These are phyloP conservation scores for Haematococcus lacustris DNA, from an alignment of 139 green algal species.

Conservation along the genomic window DNA sequence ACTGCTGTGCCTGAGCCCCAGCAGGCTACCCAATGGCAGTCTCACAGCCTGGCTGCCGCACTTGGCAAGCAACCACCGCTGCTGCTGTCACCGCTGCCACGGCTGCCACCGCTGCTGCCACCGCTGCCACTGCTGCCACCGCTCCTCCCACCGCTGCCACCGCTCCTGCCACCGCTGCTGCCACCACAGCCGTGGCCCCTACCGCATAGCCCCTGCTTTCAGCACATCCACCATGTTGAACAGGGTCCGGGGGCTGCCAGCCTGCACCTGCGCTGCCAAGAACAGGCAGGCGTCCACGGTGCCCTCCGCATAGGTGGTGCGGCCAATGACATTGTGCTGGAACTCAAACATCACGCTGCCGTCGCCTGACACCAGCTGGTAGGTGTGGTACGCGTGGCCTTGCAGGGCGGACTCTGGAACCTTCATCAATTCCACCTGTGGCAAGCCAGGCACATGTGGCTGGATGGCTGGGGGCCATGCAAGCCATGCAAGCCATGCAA, in stretches of 20 bases:
- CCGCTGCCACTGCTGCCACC: too few species aligned
- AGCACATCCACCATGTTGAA: constrained; percentile 99
- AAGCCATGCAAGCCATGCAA: too few species aligned
- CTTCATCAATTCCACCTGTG: constrained; percentile 28
- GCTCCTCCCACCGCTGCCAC: too few species aligned
- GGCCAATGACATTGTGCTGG: constrained; percentile 92
- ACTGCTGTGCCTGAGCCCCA: too few species aligned
- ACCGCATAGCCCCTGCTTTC: constrained; percentile 83
- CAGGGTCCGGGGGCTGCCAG: constrained; percentile 57
- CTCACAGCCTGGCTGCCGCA: too few species aligned
- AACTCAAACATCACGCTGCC: constrained; percentile 89
- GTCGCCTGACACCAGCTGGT: constrained; percentile 79
- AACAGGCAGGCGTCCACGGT: constrained; percentile 93
- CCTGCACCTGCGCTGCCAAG: constrained; percentile 57
- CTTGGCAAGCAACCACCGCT: too few species aligned
- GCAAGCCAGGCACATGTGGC: constrained; percentile 68
- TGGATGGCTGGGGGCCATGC: too few species aligned
- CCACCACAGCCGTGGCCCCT: too few species aligned
- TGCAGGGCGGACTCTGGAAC: constrained; percentile 32
- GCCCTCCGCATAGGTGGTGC: constrained; percentile 88
- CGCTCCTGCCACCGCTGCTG: too few species aligned
- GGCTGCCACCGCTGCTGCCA: too few species aligned
- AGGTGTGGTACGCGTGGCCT: constrained; percentile 98
- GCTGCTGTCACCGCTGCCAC: too few species aligned
- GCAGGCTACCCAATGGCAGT: too few species aligned